Evolutionary conservation across 768 basidiomycete species (phyloP), one percentile per base, ranked within the genome.

Genomic region (Leccinum disarticulatum): DNA sequence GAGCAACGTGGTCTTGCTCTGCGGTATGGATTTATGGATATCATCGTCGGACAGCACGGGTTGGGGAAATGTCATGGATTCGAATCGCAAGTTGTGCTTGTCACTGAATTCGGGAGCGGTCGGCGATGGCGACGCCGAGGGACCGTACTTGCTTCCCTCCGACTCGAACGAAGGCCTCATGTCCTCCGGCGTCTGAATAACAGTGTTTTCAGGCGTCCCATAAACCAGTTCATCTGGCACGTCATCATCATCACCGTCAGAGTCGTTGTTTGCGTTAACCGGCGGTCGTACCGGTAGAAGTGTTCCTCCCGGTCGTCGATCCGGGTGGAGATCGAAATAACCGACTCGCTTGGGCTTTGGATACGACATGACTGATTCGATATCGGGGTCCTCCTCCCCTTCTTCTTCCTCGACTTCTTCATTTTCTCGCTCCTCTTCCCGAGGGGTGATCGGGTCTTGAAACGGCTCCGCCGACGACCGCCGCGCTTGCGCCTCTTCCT

Each of bases 321-420:
- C 90, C 11, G 90, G 90, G 69, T 92, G 90, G 14, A 90, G 66
- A 69, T 91, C 90, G 68, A 92, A 92, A 70, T 92, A 92, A 0
- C 88, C 87, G 28, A 85, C 54, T 17, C 87, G 80, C 49, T 54
- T 74, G 49, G 51, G 46, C 53, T 66, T 76, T 43, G 70, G 75
- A 47, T 72, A 72, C 25, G 70, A 76, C 72, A 75, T 74, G 55
- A 76, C 67, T 13, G 74, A 74, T 22, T 62, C 81, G 4, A 85
- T 78, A 62, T 85, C 82, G 25, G 74, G 73, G 65, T 83, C 83
- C 59, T 67, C 61, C 47, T 60, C 62, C 36, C 59, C 79, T 22
- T 81, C 78, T 58, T 82, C 78, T 53, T 70, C 62, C 66, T 83
- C 4, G 6, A 46, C 3, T 10, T 46, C 43, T 19, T 46, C 43